phyloP scores from a whole-genome alignment of 2,329 filamentous ascomycete species.

The Colletotrichum sansevieriae region DNA sequence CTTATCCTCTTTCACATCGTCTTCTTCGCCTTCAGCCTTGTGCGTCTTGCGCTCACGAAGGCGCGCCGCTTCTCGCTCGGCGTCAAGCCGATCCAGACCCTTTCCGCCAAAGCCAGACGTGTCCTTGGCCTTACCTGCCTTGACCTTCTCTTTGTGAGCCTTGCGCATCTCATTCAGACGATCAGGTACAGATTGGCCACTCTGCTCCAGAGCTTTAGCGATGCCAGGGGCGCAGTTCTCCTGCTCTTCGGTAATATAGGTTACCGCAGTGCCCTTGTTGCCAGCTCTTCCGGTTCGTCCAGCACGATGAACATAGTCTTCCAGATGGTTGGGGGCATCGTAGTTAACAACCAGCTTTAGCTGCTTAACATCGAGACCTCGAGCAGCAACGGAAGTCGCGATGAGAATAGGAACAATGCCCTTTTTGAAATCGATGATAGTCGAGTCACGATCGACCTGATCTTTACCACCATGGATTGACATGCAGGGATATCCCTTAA shows the following conservation, averaged over 20 bases:
- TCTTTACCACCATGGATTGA: conserved; percentile 96
- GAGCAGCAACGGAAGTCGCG: conserved; percentile 94
- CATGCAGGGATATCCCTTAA: conserved; percentile 90
- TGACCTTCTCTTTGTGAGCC: conserved; percentile 89
- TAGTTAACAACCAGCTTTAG: conserved; percentile 97
- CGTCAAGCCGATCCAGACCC: conserved; percentile 90
- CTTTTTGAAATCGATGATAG: conserved; percentile 92
- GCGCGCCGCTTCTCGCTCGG: conserved; percentile 88
- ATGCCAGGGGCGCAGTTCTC: conserved; percentile 92
- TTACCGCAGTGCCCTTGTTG: conserved; percentile 94
- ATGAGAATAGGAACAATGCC: conserved; percentile 91
- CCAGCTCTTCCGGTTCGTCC: conserved; percentile 95
- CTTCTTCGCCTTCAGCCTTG: conserved; percentile 87
- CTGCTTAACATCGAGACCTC: conserved; percentile 95
- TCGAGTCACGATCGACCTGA: conserved; percentile 92
- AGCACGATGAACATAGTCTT: conserved; percentile 96
- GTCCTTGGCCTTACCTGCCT: conserved; percentile 90
- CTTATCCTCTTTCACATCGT: conserved; percentile 82
- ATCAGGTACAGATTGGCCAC: conserved; percentile 85
- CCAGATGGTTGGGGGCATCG: conserved; percentile 91
- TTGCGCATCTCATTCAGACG: conserved; percentile 74
- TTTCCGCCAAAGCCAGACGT: conserved; percentile 94
- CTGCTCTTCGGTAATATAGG: conserved; percentile 91
- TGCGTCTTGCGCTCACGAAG: conserved; percentile 89
- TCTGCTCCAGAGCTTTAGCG: conserved; percentile 91